Evolutionary conservation across 2,329 filamentous ascomycete genomes (phyloP).

Genomic region (Sphaerostilbella broomeana): DNA sequence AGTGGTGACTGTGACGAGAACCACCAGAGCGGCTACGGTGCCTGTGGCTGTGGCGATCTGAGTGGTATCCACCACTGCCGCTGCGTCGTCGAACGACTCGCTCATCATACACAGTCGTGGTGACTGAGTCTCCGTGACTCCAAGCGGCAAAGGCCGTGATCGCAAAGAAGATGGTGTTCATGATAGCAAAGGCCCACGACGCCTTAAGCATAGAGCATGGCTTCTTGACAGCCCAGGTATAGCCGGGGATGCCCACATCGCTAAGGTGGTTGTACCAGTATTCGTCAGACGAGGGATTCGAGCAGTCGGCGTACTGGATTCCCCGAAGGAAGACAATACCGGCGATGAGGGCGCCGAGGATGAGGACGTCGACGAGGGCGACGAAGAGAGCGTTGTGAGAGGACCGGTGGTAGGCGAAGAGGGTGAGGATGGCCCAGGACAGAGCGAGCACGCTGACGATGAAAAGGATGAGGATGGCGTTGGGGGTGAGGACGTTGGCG

Average conservation of each 20-base stretch:
- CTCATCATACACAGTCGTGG: slow-evolving; percentile 30
- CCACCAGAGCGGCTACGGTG: slow-evolving; percentile 32
- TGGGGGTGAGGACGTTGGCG: slow-evolving; percentile 52
- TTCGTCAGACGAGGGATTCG: slow-evolving; percentile 43
- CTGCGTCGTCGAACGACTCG: slow-evolving; percentile 12
- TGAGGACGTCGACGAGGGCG: slow-evolving; percentile 51
- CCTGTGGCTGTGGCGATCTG: slow-evolving; percentile 36
- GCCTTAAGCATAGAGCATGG: slow-evolving; percentile 90
- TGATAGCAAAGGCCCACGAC: slow-evolving; percentile 81
- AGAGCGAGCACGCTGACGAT: slow-evolving; percentile 58
- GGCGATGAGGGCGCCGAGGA: slow-evolving; percentile 59
- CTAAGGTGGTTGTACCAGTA: slow-evolving; percentile 55
- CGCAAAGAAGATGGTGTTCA: slow-evolving; percentile 77
- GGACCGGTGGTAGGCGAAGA: slow-evolving; percentile 61
- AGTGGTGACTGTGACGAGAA: slow-evolving; percentile 39
- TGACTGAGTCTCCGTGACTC: slow-evolving; percentile 47
- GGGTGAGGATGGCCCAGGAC: slow-evolving; percentile 57
- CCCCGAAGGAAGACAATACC: slow-evolving; percentile 53
- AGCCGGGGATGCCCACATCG: slow-evolving; percentile 48
- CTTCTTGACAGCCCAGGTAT: slow-evolving; percentile 57
- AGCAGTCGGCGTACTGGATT: slow-evolving; percentile 61
- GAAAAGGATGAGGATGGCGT: slow-evolving; percentile 60
- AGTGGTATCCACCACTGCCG: slow-evolving; percentile 30
- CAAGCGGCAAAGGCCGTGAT: slow-evolving; percentile 66
- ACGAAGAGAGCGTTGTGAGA: slow-evolving; percentile 56